Percentiles rank a stretch among this genome's conserved stretches.
Evolutionary conservation across 768 basidiomycete species (phyloP).

Genomic region (Mycena latifolia): DNA sequence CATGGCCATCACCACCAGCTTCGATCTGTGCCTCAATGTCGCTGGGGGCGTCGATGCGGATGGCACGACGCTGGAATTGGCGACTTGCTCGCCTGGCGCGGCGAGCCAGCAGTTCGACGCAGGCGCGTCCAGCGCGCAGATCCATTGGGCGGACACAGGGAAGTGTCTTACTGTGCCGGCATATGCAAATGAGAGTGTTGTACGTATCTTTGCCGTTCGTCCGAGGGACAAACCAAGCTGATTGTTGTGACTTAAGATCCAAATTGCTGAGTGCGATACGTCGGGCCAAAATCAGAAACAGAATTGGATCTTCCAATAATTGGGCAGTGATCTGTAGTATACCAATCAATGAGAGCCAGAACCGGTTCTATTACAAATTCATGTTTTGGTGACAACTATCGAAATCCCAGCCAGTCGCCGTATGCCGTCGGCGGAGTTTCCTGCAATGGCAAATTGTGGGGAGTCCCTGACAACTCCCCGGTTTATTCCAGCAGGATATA

Average conservation of each 20-base stretch:
- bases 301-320: slow-evolving; percentile 22
- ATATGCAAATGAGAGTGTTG: slow-evolving; percentile 22
- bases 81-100: slow-evolving; percentile 19
- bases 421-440: too few relatives aligned
- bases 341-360: slow-evolving; percentile 16
- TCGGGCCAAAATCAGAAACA: slow-evolving; percentile 25
- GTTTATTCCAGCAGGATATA: slow-evolving; percentile 4
- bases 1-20: slow-evolving; percentile 17
- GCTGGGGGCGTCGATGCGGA: slow-evolving; percentile 21
- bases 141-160: slow-evolving; percentile 24
- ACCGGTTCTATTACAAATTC: slow-evolving; percentile 19
- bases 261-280: slow-evolving; percentile 18
- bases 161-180: slow-evolving; percentile 22
- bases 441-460: too few relatives aligned
- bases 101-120: slow-evolving; percentile 22
- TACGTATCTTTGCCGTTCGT: slow-evolving; percentile 22
- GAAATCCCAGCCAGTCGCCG: too few relatives aligned
- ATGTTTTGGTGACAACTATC: slow-evolving; percentile 4
- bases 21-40: slow-evolving; percentile 24
- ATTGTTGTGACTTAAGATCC: slow-evolving; percentile 24
- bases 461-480: not conserved
- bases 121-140: slow-evolving; percentile 17
- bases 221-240: slow-evolving; percentile 18
- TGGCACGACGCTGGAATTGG: slow-evolving; percentile 24
- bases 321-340: slow-evolving; percentile 21